These are phyloP conservation scores for Sporothrix luriei DNA, from an alignment of 2,329 filamentous ascomycete genomes.

Conservation along the genomic window DNA sequence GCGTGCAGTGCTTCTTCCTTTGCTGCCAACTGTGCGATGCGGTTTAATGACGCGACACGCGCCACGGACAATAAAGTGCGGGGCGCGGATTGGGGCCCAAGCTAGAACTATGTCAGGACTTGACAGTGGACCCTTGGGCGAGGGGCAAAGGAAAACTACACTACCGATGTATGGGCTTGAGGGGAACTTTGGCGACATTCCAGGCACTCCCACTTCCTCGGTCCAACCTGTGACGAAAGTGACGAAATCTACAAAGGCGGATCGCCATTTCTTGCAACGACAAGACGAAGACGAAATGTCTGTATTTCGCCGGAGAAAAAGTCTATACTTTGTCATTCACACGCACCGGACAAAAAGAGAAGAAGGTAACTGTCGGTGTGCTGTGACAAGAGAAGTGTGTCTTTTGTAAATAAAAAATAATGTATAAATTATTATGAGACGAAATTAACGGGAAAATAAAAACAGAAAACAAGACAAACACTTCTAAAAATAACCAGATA, in stretches of 20 bases:
- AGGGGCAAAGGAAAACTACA: background rate
- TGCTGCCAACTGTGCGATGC: background rate
- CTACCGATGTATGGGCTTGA: background rate
- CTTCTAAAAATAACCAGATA: background rate
- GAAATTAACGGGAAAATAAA: background rate
- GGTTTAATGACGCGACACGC: constrained; percentile 19
- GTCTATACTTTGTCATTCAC: background rate
- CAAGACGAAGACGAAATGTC: background rate
- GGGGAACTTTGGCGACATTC: background rate
- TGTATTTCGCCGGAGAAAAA: background rate
- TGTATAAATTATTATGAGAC: too few relatives aligned
- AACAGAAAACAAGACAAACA: background rate
- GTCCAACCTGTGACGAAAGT: constrained; percentile 22
- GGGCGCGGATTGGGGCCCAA: constrained; percentile 1
- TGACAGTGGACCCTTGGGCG: constrained; percentile 5
- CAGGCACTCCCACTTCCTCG: background rate
- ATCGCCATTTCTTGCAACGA: background rate
- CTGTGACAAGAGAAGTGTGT: background rate
- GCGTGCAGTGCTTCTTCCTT: background rate
- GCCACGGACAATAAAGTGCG: constrained; percentile 14
- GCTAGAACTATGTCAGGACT: background rate
- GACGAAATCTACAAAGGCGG: background rate
- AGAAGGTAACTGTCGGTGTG: background rate
- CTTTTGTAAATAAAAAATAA: background rate
- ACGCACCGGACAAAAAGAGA: background rate